These are phyloP conservation scores for Talaromyces albobiverticillius DNA, from an alignment of 2,329 filamentous ascomycete species.

Conservation along the genomic window DNA sequence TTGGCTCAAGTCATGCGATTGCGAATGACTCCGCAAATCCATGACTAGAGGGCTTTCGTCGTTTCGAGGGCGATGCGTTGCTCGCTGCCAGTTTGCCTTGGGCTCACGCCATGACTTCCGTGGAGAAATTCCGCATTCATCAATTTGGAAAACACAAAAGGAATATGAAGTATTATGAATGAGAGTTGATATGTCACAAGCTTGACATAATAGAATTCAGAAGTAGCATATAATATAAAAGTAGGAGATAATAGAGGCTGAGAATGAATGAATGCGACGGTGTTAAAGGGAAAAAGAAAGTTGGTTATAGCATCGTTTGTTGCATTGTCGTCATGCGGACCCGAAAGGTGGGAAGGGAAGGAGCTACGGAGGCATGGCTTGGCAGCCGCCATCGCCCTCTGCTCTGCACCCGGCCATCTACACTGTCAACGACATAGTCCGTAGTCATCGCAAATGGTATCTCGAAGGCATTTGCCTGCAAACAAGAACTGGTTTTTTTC, in stretches of 20 bases:
- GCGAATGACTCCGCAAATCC: slow-evolving; percentile 25
- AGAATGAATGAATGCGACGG: neutral
- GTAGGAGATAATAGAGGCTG: neutral
- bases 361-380: neutral
- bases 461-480: too few species aligned
- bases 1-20: slow-evolving; percentile 21
- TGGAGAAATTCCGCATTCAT: slow-evolving; percentile 9
- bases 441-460: too few species aligned
- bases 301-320: neutral
- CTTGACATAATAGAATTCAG: neutral
- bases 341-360: neutral
- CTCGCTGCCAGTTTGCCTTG: slow-evolving; percentile 9
- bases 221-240: neutral
- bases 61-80: neutral
- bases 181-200: neutral
- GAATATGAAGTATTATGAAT: neutral
- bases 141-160: neutral
- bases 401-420: too few species aligned
- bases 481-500: too few species aligned
- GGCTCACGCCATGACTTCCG: slow-evolving; percentile 8
- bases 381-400: neutral
- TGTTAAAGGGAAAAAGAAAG: neutral
- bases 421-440: too few species aligned
- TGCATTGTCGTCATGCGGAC: neutral
- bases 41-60: slow-evolving; percentile 22